Evolutionary conservation across 139 green algal genomes (phyloP), one percentile per base, ranked within the genome.

Genomic region (Chlorella sorokiniana): DNA sequence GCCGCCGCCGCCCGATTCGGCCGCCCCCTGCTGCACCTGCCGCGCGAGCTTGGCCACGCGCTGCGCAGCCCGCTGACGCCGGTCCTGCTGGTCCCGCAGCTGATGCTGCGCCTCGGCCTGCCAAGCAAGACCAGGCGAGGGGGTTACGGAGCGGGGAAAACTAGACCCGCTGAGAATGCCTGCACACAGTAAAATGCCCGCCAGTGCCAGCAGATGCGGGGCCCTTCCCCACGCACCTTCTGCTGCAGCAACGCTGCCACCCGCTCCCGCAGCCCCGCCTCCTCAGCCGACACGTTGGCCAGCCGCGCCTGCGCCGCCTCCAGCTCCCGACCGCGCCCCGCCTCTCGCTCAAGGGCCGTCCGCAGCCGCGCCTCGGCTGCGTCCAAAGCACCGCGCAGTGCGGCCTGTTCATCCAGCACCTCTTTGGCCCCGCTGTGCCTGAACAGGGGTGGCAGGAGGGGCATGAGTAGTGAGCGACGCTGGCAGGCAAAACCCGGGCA

Each of bases 361-460:
- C 18, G 41, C 37, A 83, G 78, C 65, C 18, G 37, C 18, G 31
- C 25, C 7, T 18, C 45, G 16, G 78, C 78, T 3, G 23, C 48
- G 1, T 83, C 78, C 65, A 83, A 38, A 37, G 69, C 48, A 25
- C 31, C n/a, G 11, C 37, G 23, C 27, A 77, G 48, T 1, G 65
- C 40, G 3, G 48, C 64, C 37, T 83, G 78, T 51, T 83, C 48
- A 7, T 83, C 67, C 51, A 77, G 9, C n/a, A 76, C 10, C 27
- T 83, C 65, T 3, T 77, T 27, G 3, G 65, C 35, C 33, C 78
- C 67, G 2, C 33, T 44, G 51, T 82, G 63, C 22, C 18, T n/a
- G 18, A 52, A 0, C 3, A 16, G 1, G 5, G 10, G 38, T 41
- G 27, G 38, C 10, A 78, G 14, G 40, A 27, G 5, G 31, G 9